These are phyloP conservation scores for Oryza meyeriana DNA, from an alignment of 176 grass and related monocot species.

Conservation along the genomic window DNA sequence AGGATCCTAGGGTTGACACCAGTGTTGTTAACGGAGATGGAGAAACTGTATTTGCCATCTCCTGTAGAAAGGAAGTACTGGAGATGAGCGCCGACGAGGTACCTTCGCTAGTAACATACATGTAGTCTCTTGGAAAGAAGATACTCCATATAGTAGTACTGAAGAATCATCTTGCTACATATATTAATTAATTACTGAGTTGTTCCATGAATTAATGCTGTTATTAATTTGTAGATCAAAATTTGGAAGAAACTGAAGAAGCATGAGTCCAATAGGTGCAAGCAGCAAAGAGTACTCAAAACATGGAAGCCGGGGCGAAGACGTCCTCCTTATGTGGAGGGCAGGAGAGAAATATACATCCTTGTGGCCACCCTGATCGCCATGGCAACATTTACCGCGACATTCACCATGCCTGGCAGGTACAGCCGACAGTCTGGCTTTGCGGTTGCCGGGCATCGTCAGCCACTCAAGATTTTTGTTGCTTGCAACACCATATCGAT, in stretches of 20 bases:
- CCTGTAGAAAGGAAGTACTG: background rate
- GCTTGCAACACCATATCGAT: background rate
- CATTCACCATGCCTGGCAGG: background rate
- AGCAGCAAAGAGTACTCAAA: background rate
- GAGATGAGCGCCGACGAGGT: background rate
- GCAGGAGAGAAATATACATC: background rate
- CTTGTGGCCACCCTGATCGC: background rate
- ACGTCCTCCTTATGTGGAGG: background rate
- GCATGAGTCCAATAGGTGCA: constrained; percentile 14
- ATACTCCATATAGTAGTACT: too few relatives aligned
- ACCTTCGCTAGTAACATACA: too few relatives aligned
- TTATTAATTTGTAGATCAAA: background rate
- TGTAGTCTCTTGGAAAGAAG: too few relatives aligned
- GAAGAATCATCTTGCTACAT: too few relatives aligned
- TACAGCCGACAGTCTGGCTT: background rate
- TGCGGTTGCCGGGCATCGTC: background rate
- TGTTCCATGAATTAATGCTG: too few relatives aligned
- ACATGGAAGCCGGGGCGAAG: too few relatives aligned
- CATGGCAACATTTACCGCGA: background rate
- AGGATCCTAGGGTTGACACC: constrained; percentile 5
- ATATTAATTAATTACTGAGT: too few relatives aligned
- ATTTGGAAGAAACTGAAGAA: constrained; percentile 30
- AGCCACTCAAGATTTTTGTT: background rate
- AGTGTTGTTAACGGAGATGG: constrained; percentile 2
- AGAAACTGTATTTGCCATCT: background rate